Conservation (phyloP, 2,329 filamentous ascomycete species). For the Exophiala sideris region DNA sequence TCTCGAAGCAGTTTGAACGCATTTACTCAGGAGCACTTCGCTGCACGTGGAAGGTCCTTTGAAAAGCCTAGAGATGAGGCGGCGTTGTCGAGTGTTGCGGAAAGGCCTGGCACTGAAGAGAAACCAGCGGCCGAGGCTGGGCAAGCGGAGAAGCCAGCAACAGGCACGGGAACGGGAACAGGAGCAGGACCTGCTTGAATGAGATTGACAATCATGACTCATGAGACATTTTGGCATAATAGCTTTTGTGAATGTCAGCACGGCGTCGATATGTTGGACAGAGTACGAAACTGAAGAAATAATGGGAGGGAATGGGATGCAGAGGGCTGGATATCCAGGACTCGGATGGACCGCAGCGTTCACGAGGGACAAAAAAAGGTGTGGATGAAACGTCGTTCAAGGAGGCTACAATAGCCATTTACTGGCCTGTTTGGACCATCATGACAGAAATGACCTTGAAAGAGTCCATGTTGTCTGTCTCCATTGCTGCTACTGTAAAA, state of each 20-base stretch:
- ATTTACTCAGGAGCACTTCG: conserved; percentile 29
- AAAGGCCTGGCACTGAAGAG: conserved; percentile 10
- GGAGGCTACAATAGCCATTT: no score
- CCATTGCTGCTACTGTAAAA: no score
- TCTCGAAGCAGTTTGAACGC: conserved; percentile 38
- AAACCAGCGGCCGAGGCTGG: neutral
- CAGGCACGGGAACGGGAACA: neutral
- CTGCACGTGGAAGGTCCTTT: conserved; percentile 25
- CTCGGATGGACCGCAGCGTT: no score
- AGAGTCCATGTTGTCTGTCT: no score
- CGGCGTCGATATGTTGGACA: neutral
- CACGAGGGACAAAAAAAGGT: no score
- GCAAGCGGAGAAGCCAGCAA: conserved; percentile 1
- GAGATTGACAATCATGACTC: neutral
- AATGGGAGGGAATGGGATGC: no score
- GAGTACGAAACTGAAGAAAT: no score
- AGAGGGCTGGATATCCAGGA: no score
- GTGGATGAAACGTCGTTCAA: no score
- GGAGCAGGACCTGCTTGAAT: neutral
- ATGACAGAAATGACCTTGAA: no score
- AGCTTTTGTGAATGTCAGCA: neutral
- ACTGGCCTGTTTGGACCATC: no score
- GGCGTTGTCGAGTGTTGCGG: conserved; percentile 7
- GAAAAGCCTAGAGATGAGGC: conserved; percentile 21
- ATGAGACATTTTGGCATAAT: neutral